These are phyloP conservation scores for Solanum arcanum DNA, from an alignment of 257 asterid species.

Conservation along the genomic window DNA sequence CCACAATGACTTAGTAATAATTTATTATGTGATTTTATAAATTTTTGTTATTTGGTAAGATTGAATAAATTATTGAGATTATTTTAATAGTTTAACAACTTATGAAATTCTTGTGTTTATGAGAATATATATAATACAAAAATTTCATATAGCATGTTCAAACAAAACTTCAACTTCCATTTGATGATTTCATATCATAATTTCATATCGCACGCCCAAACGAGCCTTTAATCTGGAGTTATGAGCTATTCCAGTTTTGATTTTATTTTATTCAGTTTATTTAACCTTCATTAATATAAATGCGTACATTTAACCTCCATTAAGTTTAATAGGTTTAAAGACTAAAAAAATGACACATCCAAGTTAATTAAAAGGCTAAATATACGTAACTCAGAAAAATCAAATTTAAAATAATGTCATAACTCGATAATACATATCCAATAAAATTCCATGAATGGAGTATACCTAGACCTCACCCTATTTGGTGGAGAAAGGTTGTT, in stretches of 20 bases:
- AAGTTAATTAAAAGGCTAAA: background rate
- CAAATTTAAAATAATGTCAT: background rate
- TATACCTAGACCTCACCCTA: background rate
- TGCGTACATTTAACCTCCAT: background rate
- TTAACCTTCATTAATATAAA: background rate
- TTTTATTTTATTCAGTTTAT: background rate
- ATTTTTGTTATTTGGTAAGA: background rate
- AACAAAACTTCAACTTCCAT: too few relatives aligned
- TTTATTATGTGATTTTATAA: background rate
- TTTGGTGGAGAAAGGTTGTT: background rate
- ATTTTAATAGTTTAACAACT: too few relatives aligned
- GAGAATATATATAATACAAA: background rate
- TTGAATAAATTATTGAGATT: too few relatives aligned
- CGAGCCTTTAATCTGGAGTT: too few relatives aligned
- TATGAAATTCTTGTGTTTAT: too few relatives aligned
- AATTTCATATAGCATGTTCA: too few relatives aligned
- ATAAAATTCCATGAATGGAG: background rate
- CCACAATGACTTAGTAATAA: background rate
- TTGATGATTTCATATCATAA: too few relatives aligned
- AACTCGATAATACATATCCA: background rate
- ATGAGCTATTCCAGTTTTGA: background rate
- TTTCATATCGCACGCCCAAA: too few relatives aligned
- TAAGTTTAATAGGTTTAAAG: background rate
- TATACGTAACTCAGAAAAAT: background rate
- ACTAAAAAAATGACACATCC: background rate